Evolutionary conservation across 148 eudicot genomes (phyloP), one percentile per base, ranked within the genome.

Genomic region (Rhododendron vialii): DNA sequence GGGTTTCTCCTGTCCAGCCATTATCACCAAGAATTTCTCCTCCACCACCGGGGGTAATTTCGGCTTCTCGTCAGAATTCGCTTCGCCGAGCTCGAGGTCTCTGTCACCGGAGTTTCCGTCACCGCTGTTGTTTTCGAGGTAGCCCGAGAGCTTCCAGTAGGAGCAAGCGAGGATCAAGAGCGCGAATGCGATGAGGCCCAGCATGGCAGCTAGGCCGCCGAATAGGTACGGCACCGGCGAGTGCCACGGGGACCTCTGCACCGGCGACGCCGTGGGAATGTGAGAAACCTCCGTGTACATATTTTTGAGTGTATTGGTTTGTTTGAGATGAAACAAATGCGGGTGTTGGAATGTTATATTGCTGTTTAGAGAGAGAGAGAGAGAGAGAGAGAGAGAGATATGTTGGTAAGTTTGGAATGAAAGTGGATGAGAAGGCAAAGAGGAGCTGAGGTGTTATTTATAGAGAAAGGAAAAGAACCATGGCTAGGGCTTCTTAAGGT

Each of bases 201-300:
- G 87, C 96, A 94, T 94, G 22, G 96, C 96, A 0, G 98, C 98
- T 69, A 95, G 59, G 8, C 98, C 98, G 0, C 98, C 98, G 86
- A 94, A 93, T 1, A 95, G 88, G 88, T 95, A 95, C 22, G 98
- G 96, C 43, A 95, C 94, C 22, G 96, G 98, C 0, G 98, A 93
- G 90, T 94, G 96, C 98, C 96, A 95, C 3, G 93, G 92, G 0
- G 98, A 94, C 53, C 87, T 89, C 43, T 81, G 91, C 28, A 55
- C 80, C 51, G 83, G 83, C 12, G 89, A 84, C 51, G 89, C 26
- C 3, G 90, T 28, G 0, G 90, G 82, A 20, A 87, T 71, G 12
- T 63, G 53, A 22, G 83, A 82, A 61, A 84, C 57, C 0, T 53
- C 90, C 38, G 63, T 57, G 38, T 30, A 57, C 38, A 89, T 85